Evolutionary conservation across 768 basidiomycete species (phyloP).

Genomic region (Glaciozyma antarctica): DNA sequence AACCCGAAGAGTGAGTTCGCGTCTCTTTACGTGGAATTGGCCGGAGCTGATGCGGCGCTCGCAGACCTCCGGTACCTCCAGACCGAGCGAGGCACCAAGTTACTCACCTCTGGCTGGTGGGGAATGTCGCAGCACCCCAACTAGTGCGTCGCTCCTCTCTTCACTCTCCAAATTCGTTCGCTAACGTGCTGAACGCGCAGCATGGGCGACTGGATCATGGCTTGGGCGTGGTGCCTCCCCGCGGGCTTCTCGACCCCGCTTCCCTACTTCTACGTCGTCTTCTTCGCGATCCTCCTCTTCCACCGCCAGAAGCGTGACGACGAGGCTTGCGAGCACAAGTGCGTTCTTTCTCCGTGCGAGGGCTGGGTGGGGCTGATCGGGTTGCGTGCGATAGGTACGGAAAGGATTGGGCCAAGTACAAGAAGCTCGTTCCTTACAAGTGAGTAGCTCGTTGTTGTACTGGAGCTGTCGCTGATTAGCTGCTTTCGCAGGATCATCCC

Average conservation of each 20-base stretch:
- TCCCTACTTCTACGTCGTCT: constrained; percentile 87
- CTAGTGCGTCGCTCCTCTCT: constrained; percentile 46
- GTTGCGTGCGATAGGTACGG: constrained; percentile 56
- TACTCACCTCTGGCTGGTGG: constrained; percentile 97
- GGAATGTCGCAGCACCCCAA: constrained; percentile 86
- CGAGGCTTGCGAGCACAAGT: constrained; percentile 78
- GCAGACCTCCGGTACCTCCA: constrained; percentile 67
- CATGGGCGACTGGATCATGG: constrained; percentile 57
- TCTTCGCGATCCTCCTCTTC: constrained; percentile 78
- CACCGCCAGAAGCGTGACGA: constrained; percentile 88
- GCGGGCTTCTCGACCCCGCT: constrained; percentile 85
- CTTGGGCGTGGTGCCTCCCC: constrained; percentile 82
- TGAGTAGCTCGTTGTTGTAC: constrained; percentile 25
- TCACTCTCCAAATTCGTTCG: background rate
- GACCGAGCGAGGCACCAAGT: constrained; percentile 76
- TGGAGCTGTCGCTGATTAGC: background rate
- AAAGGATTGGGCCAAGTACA: constrained; percentile 87
- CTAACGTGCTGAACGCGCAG: constrained; percentile 5
- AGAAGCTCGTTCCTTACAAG: constrained; percentile 65
- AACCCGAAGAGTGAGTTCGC: constrained; percentile 75
- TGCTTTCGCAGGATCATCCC: constrained; percentile 31
- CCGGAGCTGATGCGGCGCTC: background rate
- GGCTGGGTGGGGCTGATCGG: constrained; percentile 1
- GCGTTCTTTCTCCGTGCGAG: constrained; percentile 34
- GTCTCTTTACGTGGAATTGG: background rate